phyloP scores from a whole-genome alignment of 2,329 filamentous ascomycete genomes.

The Fusarium agapanthi region DNA sequence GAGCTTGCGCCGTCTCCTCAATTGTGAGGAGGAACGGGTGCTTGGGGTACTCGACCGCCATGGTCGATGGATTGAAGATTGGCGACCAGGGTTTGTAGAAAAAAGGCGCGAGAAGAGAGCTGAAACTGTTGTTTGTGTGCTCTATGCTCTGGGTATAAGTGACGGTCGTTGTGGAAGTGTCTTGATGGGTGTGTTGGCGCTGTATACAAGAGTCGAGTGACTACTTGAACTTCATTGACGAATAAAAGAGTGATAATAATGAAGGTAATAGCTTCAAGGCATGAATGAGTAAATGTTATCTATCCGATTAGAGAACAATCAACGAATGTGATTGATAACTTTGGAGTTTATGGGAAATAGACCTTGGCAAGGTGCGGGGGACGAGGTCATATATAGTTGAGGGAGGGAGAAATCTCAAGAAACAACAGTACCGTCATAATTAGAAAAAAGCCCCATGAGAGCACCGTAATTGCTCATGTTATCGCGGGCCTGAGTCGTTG shows the following conservation, averaged over 20 bases:
- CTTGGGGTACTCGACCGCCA: slow-evolving; percentile 59
- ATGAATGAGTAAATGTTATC: slow-evolving; percentile 2
- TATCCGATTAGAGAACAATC: slow-evolving; percentile 7
- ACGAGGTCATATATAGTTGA: slow-evolving; percentile 36
- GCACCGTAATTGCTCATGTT: background rate
- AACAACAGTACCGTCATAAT: slow-evolving; percentile 13
- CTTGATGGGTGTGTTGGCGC: background rate
- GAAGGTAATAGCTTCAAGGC: background rate
- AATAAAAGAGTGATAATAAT: background rate
- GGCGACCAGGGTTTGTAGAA: slow-evolving; percentile 4
- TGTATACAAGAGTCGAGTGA: slow-evolving; percentile 3
- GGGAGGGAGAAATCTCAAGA: slow-evolving; percentile 4
- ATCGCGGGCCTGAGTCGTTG: slow-evolving; percentile 26
- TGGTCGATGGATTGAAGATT: slow-evolving; percentile 37
- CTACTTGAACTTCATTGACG: slow-evolving; percentile 30
- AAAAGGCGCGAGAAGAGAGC: background rate
- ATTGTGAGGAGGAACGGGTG: slow-evolving; percentile 70
- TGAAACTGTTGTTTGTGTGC: slow-evolving; percentile 2
- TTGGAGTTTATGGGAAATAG: background rate
- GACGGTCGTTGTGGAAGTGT: background rate
- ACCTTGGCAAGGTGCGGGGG: slow-evolving; percentile 34
- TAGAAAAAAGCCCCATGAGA: background rate
- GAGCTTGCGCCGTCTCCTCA: slow-evolving; percentile 68
- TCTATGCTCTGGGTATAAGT: background rate
- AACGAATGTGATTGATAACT: slow-evolving; percentile 12